These are phyloP conservation scores for Ormosia emarginata DNA, from an alignment of 306 rosid species.

Conservation along the genomic window DNA sequence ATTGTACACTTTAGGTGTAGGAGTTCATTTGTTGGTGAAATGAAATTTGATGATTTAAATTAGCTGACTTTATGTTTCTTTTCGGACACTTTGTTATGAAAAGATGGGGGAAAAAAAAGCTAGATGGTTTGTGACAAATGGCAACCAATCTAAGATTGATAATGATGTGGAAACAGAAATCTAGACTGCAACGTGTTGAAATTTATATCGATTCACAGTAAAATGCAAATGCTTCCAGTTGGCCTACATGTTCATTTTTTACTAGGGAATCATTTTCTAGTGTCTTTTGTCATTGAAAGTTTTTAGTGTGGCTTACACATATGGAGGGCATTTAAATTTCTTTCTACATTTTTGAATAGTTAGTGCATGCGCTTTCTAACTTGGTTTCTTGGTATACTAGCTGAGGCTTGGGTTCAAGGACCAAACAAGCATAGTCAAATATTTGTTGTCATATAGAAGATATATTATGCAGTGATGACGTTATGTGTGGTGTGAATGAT, in stretches of 20 bases:
- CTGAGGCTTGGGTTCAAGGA: conserved; percentile 18
- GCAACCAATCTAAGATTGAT: neutral
- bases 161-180: neutral
- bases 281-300: neutral
- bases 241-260: neutral
- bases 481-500: neutral
- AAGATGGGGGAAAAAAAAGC: neutral
- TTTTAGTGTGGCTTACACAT: neutral
- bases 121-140: conserved; percentile 13
- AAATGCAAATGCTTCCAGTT: conserved; percentile 9
- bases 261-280: neutral
- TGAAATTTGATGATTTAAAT: conserved; percentile 28
- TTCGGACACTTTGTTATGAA: neutral
- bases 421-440: neutral
- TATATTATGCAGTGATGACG: neutral
- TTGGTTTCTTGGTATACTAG: neutral
- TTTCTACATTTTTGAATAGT: neutral
- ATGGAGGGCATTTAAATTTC: neutral
- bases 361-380: neutral
- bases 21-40: conserved; percentile 17
- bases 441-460: neutral
- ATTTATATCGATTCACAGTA: neutral
- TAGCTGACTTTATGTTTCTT: conserved; percentile 18
- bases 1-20: conserved; percentile 26
- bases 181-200: neutral